phyloP scores from a whole-genome alignment of 805 yeast genomes.

The Saccharomycopsis guyanensis region DNA sequence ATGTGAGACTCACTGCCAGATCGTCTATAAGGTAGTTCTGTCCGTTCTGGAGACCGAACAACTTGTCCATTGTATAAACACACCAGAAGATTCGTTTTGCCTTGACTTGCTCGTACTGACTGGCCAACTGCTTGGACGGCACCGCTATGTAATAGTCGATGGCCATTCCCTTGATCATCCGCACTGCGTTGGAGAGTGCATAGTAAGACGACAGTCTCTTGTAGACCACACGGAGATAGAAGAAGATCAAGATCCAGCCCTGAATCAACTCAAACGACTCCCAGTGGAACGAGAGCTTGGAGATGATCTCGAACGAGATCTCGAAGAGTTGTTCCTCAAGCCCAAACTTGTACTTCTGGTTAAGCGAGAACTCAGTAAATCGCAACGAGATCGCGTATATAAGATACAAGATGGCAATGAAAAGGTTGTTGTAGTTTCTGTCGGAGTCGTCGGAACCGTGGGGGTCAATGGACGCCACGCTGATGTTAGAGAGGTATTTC shows the following conservation, averaged over 20 bases:
- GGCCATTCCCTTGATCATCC: conserved; percentile 39
- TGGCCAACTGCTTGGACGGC: conserved; percentile 23
- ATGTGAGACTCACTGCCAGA: conserved; percentile 31
- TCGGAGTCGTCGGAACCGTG: conserved; percentile 21
- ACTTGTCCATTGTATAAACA: conserved; percentile 45
- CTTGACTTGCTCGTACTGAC: conserved; percentile 34
- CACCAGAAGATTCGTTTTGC: conserved; percentile 48
- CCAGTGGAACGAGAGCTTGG: conserved; percentile 41
- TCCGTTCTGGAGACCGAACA: conserved; percentile 47
- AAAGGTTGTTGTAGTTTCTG: conserved; percentile 33
- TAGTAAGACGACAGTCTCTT: conserved; percentile 38
- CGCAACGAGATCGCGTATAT: conserved; percentile 45
- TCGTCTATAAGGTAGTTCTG: conserved; percentile 32
- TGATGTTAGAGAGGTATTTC: conserved; percentile 22
- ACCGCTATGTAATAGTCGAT: conserved; percentile 28
- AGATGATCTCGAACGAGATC: conserved; percentile 32
- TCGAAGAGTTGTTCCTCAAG: conserved; percentile 39
- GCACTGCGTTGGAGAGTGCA: conserved; percentile 36
- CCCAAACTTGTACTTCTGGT: conserved; percentile 21
- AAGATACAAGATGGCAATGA: conserved; percentile 43
- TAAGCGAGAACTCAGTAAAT: conserved; percentile 36
- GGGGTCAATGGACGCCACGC: background rate
- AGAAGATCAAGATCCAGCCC: conserved; percentile 39
- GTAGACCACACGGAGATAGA: conserved; percentile 37
- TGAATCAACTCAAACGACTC: conserved; percentile 44